Evolutionary conservation across 2,329 filamentous ascomycete genomes (phyloP), one percentile per base, ranked within the genome.

Genomic region (Basipetospora sp.): DNA sequence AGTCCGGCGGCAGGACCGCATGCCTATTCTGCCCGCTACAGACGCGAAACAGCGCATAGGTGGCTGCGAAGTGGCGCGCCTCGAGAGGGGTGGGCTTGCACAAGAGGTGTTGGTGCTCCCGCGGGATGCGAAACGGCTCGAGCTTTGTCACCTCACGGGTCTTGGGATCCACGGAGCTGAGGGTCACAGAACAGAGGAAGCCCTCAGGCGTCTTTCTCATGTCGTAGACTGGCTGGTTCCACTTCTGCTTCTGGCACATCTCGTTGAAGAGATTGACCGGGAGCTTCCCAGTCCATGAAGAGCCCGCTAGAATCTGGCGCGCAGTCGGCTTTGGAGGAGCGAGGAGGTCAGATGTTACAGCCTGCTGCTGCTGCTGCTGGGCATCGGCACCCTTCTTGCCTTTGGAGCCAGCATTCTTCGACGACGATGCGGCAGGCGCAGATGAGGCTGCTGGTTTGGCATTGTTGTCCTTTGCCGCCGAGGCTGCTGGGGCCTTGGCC

Each of bases 271-370:
- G 69, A 53, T 93, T 94, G 45, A 94, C 82, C 1, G 90, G 90
- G 22, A 98, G 64, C 56, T 98, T 98, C 29, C 90, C 90, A 0
- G 90, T 98, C 90, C 90, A 98, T 48, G 86, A 94, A 41, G 85
- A 76, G 34, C 90, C 90, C 30, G 86, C 90, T 51, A 98, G 93
- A 46, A 98, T 64, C 48, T 92, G 84, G 57, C 80, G 79, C 31
- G 71, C 69, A 2, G 76, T 77, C 11, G 72, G 74, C 47, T 76
- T 74, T 0, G 69, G 69, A 3, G 67, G 67, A 0, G 58, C 66
- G 2, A 52, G 44, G 3, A 34, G 19, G 8, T 26, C 20, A 2
- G 56, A 47, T 11, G 52, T 55, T 43, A 52, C 53, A 38, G 53
- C 59, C 45, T 48, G 47, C 40, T 40, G 50, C 18, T n/a, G n/a